A percentile compares a stretch with the other conserved stretches of the same genome.
These are phyloP conservation scores for Xylaria multiplex DNA, from an alignment of 2,329 filamentous ascomycete species.

Conservation along the genomic window DNA sequence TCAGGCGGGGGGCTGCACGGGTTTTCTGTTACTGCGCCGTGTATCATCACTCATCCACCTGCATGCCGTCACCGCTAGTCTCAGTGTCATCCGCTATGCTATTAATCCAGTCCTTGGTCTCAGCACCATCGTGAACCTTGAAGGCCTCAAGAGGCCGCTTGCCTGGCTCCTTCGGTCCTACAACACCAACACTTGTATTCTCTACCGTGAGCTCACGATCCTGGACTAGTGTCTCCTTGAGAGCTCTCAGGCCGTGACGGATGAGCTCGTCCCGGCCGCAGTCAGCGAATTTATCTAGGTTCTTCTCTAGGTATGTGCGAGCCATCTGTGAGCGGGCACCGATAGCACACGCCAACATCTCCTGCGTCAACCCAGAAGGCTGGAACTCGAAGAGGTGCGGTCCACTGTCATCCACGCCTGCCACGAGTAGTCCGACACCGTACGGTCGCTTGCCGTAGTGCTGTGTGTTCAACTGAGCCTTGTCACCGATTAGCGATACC, in stretches of 20 bases:
- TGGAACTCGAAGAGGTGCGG: constrained; percentile 99
- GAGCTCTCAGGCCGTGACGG: constrained; percentile 85
- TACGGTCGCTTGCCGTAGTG: constrained; percentile 97
- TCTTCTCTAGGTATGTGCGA: constrained; percentile 92
- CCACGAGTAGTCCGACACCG: constrained; percentile 90
- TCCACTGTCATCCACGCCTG: constrained; percentile 91
- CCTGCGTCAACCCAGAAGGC: constrained; percentile 92
- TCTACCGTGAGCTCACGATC: constrained; percentile 98
- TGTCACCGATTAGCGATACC: constrained; percentile 91
- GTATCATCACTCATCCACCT: constrained; percentile 54
- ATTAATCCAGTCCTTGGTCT: constrained; percentile 87
- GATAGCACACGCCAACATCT: constrained; percentile 97
- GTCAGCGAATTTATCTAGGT: constrained; percentile 83
- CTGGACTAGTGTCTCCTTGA: constrained; percentile 96
- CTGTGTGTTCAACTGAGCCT: constrained; percentile 97
- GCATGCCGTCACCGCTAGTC: constrained; percentile 56
- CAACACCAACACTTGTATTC: constrained; percentile 92
- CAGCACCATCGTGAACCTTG: constrained; percentile 88
- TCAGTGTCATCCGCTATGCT: constrained; percentile 68
- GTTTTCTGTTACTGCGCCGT: constrained; percentile 19
- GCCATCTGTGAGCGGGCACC: constrained; percentile 98
- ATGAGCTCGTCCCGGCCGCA: constrained; percentile 86
- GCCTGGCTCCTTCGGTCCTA: constrained; percentile 68
- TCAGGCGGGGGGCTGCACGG: constrained; percentile 41
- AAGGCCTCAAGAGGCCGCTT: constrained; percentile 78